Evolutionary conservation across 768 basidiomycete genomes (phyloP).

Genomic region (Boletus barrowsii): DNA sequence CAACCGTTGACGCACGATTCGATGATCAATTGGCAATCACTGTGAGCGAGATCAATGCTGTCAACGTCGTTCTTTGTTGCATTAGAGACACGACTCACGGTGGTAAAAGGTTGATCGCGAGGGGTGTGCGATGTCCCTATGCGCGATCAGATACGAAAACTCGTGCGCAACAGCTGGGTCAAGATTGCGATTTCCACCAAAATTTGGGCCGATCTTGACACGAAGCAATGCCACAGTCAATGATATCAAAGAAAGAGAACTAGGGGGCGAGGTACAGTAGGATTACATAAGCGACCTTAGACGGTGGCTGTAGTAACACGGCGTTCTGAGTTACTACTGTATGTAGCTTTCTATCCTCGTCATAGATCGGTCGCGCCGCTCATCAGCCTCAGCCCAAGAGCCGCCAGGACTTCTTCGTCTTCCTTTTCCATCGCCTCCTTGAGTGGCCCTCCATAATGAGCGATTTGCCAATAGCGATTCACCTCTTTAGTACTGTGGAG

Average conservation of each 20-base stretch:
- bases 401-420: too few species aligned
- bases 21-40: neutral
- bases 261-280: neutral
- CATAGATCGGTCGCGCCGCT: too few species aligned
- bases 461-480: neutral
- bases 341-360: too few species aligned
- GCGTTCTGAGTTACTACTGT: too few species aligned
- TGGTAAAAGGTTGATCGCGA: slow-evolving; percentile 1
- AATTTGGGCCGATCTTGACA: neutral
- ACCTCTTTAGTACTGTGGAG: neutral
- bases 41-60: neutral
- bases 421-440: too few species aligned
- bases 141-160: slow-evolving; percentile 1
- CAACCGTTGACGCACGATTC: neutral
- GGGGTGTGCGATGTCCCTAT: neutral
- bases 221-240: too few species aligned
- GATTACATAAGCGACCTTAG: slow-evolving; percentile 3
- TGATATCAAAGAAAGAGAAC: neutral
- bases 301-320: too few species aligned
- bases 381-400: too few species aligned
- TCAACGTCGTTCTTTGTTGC: neutral
- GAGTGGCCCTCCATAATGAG: neutral
- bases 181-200: neutral
- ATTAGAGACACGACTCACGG: slow-evolving; percentile 5
- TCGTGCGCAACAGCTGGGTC: neutral